Conservation (phyloP, 2,329 filamentous ascomycete species). For the Rhynchosporium secalis region DNA sequence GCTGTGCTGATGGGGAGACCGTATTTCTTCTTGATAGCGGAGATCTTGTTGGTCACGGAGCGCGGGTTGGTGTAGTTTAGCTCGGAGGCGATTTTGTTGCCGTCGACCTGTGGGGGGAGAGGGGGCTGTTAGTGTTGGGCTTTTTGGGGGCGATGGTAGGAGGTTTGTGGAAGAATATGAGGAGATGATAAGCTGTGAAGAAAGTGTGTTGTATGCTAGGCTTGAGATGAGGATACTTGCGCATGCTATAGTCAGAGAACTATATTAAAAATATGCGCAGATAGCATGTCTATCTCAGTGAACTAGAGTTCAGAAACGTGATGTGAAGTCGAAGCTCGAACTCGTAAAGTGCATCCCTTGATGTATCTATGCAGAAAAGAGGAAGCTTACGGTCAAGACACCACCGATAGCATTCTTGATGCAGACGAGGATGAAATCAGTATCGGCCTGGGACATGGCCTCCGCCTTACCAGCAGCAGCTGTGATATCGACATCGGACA, state of each 20-base stretch:
- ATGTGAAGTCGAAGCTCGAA: not conserved
- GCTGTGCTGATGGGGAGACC: conserved; percentile 10
- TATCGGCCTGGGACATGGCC: conserved; percentile 27
- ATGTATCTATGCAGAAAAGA: not conserved
- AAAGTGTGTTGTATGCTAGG: no score
- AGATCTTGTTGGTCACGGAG: conserved; percentile 33
- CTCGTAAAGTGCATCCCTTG: not conserved
- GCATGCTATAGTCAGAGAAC: no score
- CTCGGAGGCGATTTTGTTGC: conserved; percentile 25
- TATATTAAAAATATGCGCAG: no score
- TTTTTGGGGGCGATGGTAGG: no score
- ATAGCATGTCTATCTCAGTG: no score
- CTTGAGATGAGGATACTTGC: no score
- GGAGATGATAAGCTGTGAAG: no score
- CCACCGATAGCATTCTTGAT: conserved; percentile 33
- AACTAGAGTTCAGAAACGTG: not conserved
- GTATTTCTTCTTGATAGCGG: conserved; percentile 34
- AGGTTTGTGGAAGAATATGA: no score
- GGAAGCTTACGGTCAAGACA: conserved; percentile 29
- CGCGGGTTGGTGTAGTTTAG: conserved; percentile 28
- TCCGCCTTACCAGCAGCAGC: not conserved
- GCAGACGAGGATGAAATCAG: conserved; percentile 33
- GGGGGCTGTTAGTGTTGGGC: not conserved
- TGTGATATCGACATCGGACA: conserved; percentile 19
- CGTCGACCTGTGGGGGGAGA: conserved; percentile 28